Evolutionary conservation across 371 early-diverging fungal genomes (phyloP).

Genomic region (Sanchytrium tribonematis): DNA sequence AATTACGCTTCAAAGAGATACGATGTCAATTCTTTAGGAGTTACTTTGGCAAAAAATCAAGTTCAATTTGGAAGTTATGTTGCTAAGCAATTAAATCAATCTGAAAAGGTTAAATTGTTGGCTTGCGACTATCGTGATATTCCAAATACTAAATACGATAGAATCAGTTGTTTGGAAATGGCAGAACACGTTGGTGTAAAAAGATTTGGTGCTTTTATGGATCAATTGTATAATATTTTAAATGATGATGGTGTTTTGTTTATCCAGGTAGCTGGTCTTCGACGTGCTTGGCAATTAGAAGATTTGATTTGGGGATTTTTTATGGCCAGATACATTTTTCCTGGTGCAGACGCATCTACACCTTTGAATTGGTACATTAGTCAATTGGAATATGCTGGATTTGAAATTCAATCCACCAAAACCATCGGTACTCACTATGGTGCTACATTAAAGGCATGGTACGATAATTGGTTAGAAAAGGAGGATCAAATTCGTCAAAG

Average conservation of each 20-base stretch:
- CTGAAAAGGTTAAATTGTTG: constrained; percentile 42
- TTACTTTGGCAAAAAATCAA: constrained; percentile 73
- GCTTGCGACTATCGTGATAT: constrained; percentile 90
- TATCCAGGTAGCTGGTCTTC: constrained; percentile 84
- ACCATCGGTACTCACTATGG: constrained; percentile 91
- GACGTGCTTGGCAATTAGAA: constrained; percentile 27
- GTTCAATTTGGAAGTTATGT: constrained; percentile 32
- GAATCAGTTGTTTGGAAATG: constrained; percentile 87
- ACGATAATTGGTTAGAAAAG: constrained; percentile 83
- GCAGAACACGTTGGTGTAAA: constrained; percentile 90
- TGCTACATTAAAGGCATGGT: constrained; percentile 77
- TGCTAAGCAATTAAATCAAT: constrained; percentile 25
- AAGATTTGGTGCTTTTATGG: constrained; percentile 62
- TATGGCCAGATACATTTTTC: constrained; percentile 93
- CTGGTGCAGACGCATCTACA: constrained; percentile 85
- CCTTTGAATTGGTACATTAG: constrained; percentile 63
- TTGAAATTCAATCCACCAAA: constrained; percentile 22
- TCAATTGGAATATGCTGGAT: constrained; percentile 35
- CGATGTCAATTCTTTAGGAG: constrained; percentile 60
- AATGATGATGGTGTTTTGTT: constrained; percentile 90
- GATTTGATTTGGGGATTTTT: constrained; percentile 31
- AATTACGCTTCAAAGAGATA: constrained; percentile 65
- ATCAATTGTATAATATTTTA: constrained; percentile 49
- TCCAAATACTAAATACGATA: constrained; percentile 49
- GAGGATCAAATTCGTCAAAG: constrained; percentile 21